A percentile compares a stretch with the other conserved stretches of the same genome.
Conservation (phyloP, 768 basidiomycete species). For the Multifurca ochricompacta region DNA sequence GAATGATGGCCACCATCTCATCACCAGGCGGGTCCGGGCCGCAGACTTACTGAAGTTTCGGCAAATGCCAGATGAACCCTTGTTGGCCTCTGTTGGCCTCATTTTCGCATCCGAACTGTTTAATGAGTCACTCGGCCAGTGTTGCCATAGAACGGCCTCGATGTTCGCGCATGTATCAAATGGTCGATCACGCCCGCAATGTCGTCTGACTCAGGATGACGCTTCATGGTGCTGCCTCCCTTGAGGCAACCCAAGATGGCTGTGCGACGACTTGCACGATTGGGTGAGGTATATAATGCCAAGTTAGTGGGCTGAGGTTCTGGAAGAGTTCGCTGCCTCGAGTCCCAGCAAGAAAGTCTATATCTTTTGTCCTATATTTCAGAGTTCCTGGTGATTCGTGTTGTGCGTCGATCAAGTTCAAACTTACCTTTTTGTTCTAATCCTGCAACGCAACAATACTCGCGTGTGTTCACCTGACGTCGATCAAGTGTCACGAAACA, state of each 20-base stretch:
- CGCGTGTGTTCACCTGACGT: not conserved
- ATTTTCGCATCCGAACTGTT: not conserved
- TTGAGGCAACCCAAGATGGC: not conserved
- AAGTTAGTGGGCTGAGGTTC: not conserved
- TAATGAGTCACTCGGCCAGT: not conserved
- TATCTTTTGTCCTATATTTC: not conserved
- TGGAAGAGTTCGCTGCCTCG: not conserved
- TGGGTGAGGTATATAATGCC: conserved; percentile 4
- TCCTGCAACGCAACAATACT: not conserved
- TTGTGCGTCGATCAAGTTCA: not conserved
- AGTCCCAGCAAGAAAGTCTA: not conserved
- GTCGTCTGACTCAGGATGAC: conserved; percentile 8
- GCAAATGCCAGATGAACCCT: not conserved
- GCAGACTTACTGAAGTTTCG: too few relatives aligned
- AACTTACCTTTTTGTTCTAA: not conserved
- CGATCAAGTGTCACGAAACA: not conserved
- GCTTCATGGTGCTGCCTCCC: not conserved
- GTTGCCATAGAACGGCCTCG: not conserved
- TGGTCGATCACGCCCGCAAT: not conserved
- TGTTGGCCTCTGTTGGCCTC: too few relatives aligned
- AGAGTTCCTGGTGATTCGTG: not conserved
- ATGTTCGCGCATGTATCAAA: conserved; percentile 6
- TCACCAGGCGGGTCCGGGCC: too few relatives aligned
- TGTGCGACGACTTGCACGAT: not conserved
- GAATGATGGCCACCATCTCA: too few relatives aligned